Evolutionary conservation across 23 red algal species (phyloP).

Genomic region (Rhodosorus marinus): DNA sequence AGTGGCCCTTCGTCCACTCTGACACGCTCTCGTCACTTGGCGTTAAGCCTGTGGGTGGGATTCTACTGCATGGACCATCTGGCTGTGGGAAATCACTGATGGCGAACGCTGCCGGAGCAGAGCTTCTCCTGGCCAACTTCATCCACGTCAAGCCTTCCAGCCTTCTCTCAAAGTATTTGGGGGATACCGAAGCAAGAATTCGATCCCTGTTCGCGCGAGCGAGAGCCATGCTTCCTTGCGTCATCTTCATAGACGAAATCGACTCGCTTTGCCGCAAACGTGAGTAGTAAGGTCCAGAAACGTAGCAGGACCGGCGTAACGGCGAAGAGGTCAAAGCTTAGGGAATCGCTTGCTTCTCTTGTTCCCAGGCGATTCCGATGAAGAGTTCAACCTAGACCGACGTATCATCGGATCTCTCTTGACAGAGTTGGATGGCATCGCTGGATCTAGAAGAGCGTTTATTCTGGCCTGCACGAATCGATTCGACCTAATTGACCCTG

Average conservation of each 20-base stretch:
- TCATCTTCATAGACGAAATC: constrained; percentile 98
- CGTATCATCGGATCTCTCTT: constrained; percentile 82
- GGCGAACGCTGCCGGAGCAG: constrained; percentile 59
- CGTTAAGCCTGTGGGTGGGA: constrained; percentile 32
- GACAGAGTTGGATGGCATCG: constrained; percentile 78
- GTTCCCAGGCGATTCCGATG: no score
- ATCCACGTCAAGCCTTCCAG: constrained; percentile 67
- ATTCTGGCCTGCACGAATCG: constrained; percentile 87
- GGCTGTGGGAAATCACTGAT: constrained; percentile 92
- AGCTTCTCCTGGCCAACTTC: constrained; percentile 60
- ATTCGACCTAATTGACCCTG: constrained; percentile 69
- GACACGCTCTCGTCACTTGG: no score
- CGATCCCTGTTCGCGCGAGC: constrained; percentile 52
- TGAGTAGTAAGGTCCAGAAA: constrained; percentile 51
- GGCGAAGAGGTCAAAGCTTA: no score
- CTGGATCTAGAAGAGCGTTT: constrained; percentile 18
- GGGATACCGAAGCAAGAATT: constrained; percentile 87
- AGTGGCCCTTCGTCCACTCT: no score
- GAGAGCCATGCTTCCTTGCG: constrained; percentile 47
- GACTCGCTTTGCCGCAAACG: constrained; percentile 61
- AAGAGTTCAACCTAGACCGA: constrained; percentile 21
- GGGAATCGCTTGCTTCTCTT: no score
- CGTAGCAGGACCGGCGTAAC: constrained; percentile 71
- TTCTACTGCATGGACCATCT: constrained; percentile 86
- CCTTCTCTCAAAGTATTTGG: constrained; percentile 80